Conservation (phyloP, 1,284 basidiomycete genomes). For the Veloporphyrellus conicus region DNA sequence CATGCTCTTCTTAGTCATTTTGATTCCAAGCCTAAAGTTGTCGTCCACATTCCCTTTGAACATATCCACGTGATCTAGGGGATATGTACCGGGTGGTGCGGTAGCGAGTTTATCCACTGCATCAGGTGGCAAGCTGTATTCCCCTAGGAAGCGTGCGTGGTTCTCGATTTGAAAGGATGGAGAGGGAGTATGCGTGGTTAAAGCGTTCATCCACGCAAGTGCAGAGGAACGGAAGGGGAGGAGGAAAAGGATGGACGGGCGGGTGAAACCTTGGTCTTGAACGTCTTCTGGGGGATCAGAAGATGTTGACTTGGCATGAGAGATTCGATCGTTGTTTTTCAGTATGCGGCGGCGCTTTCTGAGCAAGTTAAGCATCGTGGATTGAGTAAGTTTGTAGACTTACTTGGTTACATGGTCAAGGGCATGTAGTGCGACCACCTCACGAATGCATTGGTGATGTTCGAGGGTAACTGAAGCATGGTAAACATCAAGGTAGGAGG, state of each 20-base stretch:
- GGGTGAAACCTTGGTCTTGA: constrained; percentile 96
- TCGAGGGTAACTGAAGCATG: constrained; percentile 58
- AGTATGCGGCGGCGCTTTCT: constrained; percentile 92
- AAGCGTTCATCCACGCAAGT: constrained; percentile 68
- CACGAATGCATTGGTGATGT: constrained; percentile 51
- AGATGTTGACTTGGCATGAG: constrained; percentile 57
- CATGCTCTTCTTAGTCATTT: constrained; percentile 85
- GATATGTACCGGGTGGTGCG: constrained; percentile 74
- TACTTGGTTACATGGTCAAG: constrained; percentile 86
- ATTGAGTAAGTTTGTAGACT: constrained; percentile 15
- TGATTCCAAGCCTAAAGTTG: constrained; percentile 88
- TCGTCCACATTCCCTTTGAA: constrained; percentile 98
- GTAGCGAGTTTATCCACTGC: constrained; percentile 78
- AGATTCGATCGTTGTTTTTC: constrained; percentile 89
- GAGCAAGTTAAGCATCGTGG: constrained; percentile 14
- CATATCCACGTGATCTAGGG: constrained; percentile 86
- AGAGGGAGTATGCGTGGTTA: constrained; percentile 66
- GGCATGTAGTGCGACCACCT: constrained; percentile 70
- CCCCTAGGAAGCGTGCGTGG: constrained; percentile 72
- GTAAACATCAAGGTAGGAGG: constrained; percentile 73
- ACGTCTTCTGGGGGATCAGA: constrained; percentile 64
- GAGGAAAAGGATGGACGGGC: constrained; percentile 89
- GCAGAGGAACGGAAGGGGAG: constrained; percentile 91
- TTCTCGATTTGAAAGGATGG: constrained; percentile 82
- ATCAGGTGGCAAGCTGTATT: constrained; percentile 80